Evolutionary conservation across 2,329 filamentous ascomycete species (phyloP), one percentile per base, ranked within the genome.

Genomic region (Pleoardoris graminearum): DNA sequence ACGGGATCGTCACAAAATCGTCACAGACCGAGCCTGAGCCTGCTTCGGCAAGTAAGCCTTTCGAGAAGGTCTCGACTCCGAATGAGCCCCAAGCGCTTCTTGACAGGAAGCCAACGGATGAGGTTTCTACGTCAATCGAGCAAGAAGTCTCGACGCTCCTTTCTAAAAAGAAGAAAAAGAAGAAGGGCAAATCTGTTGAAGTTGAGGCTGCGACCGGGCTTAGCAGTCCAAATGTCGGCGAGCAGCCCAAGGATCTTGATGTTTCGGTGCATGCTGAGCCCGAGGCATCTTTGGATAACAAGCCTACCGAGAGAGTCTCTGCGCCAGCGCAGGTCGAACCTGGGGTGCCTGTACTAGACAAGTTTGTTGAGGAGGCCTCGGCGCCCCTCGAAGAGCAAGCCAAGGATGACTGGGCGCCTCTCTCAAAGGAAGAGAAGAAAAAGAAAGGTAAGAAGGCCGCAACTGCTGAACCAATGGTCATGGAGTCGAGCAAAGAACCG

Each of bases 401-500:
- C n/a, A 53, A 57, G n/a, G 59, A 60, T 23, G 46, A 49, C 4
- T 32, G n/a, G n/a, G n/a, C n/a, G n/a, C n/a, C n/a, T n/a, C n/a
- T n/a, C n/a, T n/a, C n/a, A n/a, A n/a, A 79, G 55, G 79, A 63
- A 58, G 30, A 50, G 52, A 7, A 62, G 61, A 49, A 56, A 57
- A 30, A 51, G 32, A 6, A 58, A 58, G 29, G 30, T 29, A 29
- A 29, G 7, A 29, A 7, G 7, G 27, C 12, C 27, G 27, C 7
- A 29, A 7, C 27, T 12, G 12, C 27, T 7, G 27, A 29, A 7
- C 12, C 27, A 29, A 12, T n/a, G n/a, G n/a, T n/a, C n/a, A n/a
- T n/a, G n/a, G n/a, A n/a, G n/a, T n/a, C 27, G 12, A 29, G 7
- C 27, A 7, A 7, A 7, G 27, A 7, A 7, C 7, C 27, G 30